Base-by-base conservation (phyloP, 2,329 filamentous ascomycete species). In the Aspergillus sojae region DNA sequence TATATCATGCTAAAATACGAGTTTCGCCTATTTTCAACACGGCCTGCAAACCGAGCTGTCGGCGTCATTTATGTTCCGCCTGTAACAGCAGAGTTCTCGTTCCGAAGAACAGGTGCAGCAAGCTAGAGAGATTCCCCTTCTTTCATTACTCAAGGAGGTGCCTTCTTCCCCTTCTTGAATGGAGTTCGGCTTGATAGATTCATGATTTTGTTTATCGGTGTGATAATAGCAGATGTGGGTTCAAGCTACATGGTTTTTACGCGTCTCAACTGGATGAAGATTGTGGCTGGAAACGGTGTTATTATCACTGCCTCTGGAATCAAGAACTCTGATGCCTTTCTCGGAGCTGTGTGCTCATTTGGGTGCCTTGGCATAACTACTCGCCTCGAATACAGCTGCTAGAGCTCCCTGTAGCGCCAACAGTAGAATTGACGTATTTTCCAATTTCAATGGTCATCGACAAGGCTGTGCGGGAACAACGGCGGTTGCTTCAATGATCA, bases 401-500 rank as follows among this genome's bases (percentile, higher is more conserved):
- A 1, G 52, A 54, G 52, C 19, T 45, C n/a, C 41, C 41, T 21
- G 41, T 45, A n/a, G 41, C 4, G 41, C 41, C 41, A 45, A 19
- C 19, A 11, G 41, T 45, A 45, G n/a, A 45, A 19, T 11, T 45
- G 41, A 45, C 41, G 1, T 45, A 45, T 21, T 45, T 45, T 11
- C 41, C n/a, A 21, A 45, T 45, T 14, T 45, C 41, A 21, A 45
- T 45, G n/a, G 41, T 19, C 41, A 19, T 45, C 41, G 19, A n/a
- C 7, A 19, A 45, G n/a, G 41, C 41, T 45, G 41, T 21, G 41
- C 41, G 7, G 91, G 79, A 12, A 87, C 82, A 0, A 96, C 91
- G 34, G 88, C 83, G 1, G 91, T 93, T 30, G 93, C 92, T 80
- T 97, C 94, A 62, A 94, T 83, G 63, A 93, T 86, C 56, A 90